Evolutionary conservation across 1,284 basidiomycete genomes (phyloP), one percentile per base, ranked within the genome.

Genomic region (Rhodofomes roseus): DNA sequence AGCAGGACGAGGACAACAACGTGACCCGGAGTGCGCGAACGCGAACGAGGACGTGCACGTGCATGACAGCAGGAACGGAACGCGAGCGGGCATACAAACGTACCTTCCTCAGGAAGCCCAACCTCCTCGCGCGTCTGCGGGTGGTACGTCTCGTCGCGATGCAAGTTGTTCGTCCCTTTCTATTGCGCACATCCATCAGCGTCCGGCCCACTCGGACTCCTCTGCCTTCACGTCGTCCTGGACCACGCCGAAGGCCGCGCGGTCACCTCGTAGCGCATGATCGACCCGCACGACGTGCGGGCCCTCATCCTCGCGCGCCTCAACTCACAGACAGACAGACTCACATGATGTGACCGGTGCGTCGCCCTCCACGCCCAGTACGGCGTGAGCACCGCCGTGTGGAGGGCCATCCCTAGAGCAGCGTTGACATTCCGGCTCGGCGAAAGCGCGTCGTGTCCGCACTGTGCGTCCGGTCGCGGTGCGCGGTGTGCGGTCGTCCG

Each of bases 321-420:
- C 34, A 36, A 12, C 6, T 6, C 7, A 6, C 7, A 36, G 34
- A 12, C n/a, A n/a, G n/a, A n/a, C 12, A 34, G 2, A 64, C 63
- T 36, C 25, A 71, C 70, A 55, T 72, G 71, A 48, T 73, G 81
- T 8, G 75, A 70, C 60, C 79, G 80, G 64, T 83, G 81, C 0
- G 80, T 81, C n/a, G 76, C 66, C 18, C 80, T 71, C 81, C 81
- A 83, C 3, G 81, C 71, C 60, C 74, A 81, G 62, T 81, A 82
- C 1, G 81, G 81, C 12, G 79, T 77, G 23, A 83, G 63, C n/a
- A 80, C 70, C 67, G 76, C 79, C 20, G 70, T 72, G 56, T 76
- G 74, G 22, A 74, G 65, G 11, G 62, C 56, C 48, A 75, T 62
- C 0, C 74, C 74, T n/a, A 72, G 56, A 1, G 61, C 60, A 18